Conservation (phyloP, 176 grass and related monocot species). For the Phoenix dactylifera region DNA sequence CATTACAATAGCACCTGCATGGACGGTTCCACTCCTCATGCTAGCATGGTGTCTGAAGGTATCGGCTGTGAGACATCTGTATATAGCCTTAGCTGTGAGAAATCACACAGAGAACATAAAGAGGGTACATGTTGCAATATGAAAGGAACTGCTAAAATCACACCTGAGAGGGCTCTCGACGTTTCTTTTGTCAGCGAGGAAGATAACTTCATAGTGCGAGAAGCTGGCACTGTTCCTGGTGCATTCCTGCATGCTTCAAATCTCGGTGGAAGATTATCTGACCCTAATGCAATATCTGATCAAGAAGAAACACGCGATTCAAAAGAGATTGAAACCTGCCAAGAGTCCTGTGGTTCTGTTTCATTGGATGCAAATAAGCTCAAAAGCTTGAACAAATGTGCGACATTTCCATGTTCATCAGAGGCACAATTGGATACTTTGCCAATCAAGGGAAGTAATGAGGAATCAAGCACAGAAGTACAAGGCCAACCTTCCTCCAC, state of each 20-base stretch:
- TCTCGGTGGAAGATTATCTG: not conserved
- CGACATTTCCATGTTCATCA: constrained; percentile 9
- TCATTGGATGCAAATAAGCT: not conserved
- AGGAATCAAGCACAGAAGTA: no score
- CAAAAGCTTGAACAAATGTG: constrained; percentile 1
- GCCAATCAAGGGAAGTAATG: no score
- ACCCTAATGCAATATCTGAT: not conserved
- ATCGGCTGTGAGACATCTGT: not conserved
- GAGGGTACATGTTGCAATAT: not conserved
- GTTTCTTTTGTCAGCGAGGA: not conserved
- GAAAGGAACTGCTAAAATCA: not conserved
- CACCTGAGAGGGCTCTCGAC: no score
- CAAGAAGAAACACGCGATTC: not conserved
- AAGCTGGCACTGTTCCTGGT: not conserved
- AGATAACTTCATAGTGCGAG: not conserved
- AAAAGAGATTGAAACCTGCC: not conserved
- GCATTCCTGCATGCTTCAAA: not conserved
- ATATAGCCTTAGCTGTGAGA: no score
- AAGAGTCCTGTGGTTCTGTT: not conserved
- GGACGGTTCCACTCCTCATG: constrained; percentile 6
- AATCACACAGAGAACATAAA: not conserved
- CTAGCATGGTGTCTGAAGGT: not conserved
- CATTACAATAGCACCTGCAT: constrained; percentile 1
- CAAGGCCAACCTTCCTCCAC: no score
- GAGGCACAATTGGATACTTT: not conserved